Percentiles rank a stretch among this genome's conserved stretches.
Evolutionary conservation across 1,139 yeast species (phyloP).

Genomic region (Yamadazyma sp.): DNA sequence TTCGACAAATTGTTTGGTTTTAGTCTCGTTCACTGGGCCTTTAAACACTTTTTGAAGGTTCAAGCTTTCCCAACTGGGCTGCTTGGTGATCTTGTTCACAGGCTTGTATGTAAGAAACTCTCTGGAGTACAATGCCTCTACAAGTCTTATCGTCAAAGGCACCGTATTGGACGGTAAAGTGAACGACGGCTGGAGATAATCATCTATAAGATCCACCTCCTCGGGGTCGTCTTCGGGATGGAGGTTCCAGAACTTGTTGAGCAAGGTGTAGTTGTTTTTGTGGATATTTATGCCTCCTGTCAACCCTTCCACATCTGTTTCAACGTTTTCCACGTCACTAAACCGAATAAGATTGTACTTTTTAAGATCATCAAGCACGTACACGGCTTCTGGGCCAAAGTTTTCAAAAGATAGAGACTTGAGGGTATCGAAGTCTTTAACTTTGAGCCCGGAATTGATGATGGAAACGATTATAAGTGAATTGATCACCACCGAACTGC

Average conservation of each 20-base stretch:
- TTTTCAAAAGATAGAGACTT: constrained; percentile 52
- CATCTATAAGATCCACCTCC: constrained; percentile 18
- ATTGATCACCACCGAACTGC: constrained; percentile 44
- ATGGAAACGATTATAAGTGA: constrained; percentile 55
- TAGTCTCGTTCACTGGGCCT: constrained; percentile 37
- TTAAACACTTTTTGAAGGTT: constrained; percentile 39
- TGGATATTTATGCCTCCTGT: constrained; percentile 34
- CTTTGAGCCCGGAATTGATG: constrained; percentile 64
- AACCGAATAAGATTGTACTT: constrained; percentile 26
- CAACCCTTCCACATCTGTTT: constrained; percentile 26
- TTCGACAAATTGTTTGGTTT: constrained; percentile 12
- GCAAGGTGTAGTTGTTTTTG: constrained; percentile 36
- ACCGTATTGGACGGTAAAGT: constrained; percentile 54
- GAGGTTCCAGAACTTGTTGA: constrained; percentile 47
- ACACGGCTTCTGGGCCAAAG: constrained; percentile 55
- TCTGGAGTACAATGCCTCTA: constrained; percentile 52
- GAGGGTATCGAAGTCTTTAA: constrained; percentile 53
- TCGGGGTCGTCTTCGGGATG: constrained; percentile 31
- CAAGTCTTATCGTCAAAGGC: constrained; percentile 47
- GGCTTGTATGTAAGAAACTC: constrained; percentile 47
- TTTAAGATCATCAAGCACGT: constrained; percentile 28
- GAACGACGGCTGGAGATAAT: constrained; percentile 48
- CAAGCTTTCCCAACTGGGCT: constrained; percentile 48
- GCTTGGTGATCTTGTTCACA: constrained; percentile 34
- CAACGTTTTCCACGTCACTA: constrained; percentile 20